Base-by-base conservation (phyloP, 345 rosid species). In the Salix purpurea region DNA sequence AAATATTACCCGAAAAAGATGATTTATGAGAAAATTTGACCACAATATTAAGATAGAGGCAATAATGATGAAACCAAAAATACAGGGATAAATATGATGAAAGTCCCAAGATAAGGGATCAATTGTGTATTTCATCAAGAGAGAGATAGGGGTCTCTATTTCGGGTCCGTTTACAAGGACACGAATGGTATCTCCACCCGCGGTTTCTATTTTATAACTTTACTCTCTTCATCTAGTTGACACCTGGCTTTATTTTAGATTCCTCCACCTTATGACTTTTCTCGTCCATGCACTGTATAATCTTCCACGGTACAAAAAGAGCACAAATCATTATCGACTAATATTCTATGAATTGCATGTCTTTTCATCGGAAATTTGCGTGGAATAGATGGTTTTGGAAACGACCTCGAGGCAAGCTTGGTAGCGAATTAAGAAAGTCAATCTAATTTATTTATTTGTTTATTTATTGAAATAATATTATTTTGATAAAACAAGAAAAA, bases 181-280 rank as follows among this genome's bases (percentile, higher is more conserved):
- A 67, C 64, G 70, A 69, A 76, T n/a, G 73, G 73, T 52, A 46
- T 28, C 60, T 26, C 58, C 52, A 46, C 62, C 58, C 79, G 78
- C 70, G 13, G 44, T 30, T 67, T 21, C 11, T 16, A 11, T 60
- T 2, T 52, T 64, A 71, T 71, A 70, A 19, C 6, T 0, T 4
- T 34, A 34, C 37, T 11, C 36, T 34, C 44, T 44, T 18, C 11
- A 16, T 23, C 1, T 36, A 56, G 56, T 1, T 34, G 60, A 30
- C 71, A 70, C 71, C 28, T 70, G 64, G 70, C 42, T 61, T 23
- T 64, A 48, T 4, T 23, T 18, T 36, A 14, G 67, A 71, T 71
- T 54, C 62, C n/a, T n/a, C 65, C 58, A 5, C 6, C 28, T 34
- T 23, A 6, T 14, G 58, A 7, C n/a, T 52, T 52, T 52, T 52